Evolutionary conservation across 2,329 filamentous ascomycete genomes (phyloP).

Genomic region (Ophiocordyceps camponoti-floridani): DNA sequence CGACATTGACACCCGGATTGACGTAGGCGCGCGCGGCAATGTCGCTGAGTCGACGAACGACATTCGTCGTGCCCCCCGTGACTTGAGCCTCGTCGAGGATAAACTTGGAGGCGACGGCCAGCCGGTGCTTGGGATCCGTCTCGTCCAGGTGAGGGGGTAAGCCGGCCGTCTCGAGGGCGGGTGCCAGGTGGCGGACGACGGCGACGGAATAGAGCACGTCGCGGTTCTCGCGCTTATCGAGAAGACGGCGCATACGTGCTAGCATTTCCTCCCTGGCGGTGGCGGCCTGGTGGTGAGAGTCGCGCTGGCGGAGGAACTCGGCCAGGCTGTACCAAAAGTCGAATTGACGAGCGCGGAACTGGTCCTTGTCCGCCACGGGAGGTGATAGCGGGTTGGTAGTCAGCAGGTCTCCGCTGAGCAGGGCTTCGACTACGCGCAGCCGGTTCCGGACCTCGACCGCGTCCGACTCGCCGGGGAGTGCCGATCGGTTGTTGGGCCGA

Average conservation of each 20-base stretch:
- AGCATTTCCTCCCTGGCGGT: conserved; percentile 48
- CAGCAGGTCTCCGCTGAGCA: conserved; percentile 57
- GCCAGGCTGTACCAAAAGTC: conserved; percentile 74
- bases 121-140: conserved; percentile 45
- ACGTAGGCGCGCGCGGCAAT: conserved; percentile 45
- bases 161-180: conserved; percentile 38
- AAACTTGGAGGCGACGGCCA: conserved; percentile 53
- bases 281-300: conserved; percentile 23
- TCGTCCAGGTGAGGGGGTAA: conserved; percentile 45
- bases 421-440: conserved; percentile 55
- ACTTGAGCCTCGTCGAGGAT: conserved; percentile 45
- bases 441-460: conserved; percentile 48
- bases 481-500: conserved; percentile 14
- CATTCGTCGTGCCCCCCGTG: conserved; percentile 54
- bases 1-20: conserved; percentile 29
- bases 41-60: conserved; percentile 51
- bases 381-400: conserved; percentile 34
- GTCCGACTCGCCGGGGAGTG: conserved; percentile 36
- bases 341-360: conserved; percentile 42
- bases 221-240: conserved; percentile 70
- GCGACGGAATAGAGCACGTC: conserved; percentile 84
- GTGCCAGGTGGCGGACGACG: conserved; percentile 57
- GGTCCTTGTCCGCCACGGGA: conserved; percentile 30
- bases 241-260: conserved; percentile 44
- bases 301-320: conserved; percentile 40